Evolutionary conservation across 2,329 filamentous ascomycete genomes (phyloP).

Genomic region (Zasmidium cellare): DNA sequence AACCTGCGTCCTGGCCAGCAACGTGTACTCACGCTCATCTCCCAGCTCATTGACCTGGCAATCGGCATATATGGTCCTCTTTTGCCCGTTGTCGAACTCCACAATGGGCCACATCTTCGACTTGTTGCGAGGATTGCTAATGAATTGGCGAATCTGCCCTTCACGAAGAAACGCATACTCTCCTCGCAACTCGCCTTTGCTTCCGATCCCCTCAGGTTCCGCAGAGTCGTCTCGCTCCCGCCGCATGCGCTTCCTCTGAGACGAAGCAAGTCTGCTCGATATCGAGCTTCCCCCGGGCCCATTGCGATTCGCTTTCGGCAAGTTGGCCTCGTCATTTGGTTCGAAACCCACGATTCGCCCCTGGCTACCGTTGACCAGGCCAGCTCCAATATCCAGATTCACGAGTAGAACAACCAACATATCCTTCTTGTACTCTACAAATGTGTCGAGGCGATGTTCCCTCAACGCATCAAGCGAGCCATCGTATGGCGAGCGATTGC

Average conservation of each 20-base stretch:
- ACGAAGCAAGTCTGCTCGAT: too few relatives aligned
- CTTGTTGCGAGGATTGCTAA: constrained; percentile 13
- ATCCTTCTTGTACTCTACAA: constrained; percentile 12
- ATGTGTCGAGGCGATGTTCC: constrained; percentile 47
- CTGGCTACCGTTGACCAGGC: constrained; percentile 52
- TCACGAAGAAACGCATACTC: constrained; percentile 18
- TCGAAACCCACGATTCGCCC: constrained; percentile 45
- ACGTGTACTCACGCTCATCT: constrained; percentile 64
- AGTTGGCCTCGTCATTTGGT: constrained; percentile 13
- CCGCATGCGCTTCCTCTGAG: too few relatives aligned
- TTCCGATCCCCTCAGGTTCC: constrained; percentile 8
- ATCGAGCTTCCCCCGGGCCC: neutral
- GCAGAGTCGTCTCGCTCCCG: constrained; percentile 8
- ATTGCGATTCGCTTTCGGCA: constrained; percentile 16
- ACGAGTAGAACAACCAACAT: constrained; percentile 52
- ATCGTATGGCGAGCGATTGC: constrained; percentile 10
- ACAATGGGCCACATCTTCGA: constrained; percentile 48
- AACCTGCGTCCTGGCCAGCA: constrained; percentile 63
- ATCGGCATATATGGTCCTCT: constrained; percentile 51
- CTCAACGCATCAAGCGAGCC: constrained; percentile 31
- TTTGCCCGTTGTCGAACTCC: constrained; percentile 52
- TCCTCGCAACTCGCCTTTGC: constrained; percentile 16
- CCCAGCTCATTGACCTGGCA: constrained; percentile 56
- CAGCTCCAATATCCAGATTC: constrained; percentile 46
- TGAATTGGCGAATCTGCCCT: constrained; percentile 15